Evolutionary conservation across 305 asterid genomes (phyloP).

Genomic region (Rubia peregrina): DNA sequence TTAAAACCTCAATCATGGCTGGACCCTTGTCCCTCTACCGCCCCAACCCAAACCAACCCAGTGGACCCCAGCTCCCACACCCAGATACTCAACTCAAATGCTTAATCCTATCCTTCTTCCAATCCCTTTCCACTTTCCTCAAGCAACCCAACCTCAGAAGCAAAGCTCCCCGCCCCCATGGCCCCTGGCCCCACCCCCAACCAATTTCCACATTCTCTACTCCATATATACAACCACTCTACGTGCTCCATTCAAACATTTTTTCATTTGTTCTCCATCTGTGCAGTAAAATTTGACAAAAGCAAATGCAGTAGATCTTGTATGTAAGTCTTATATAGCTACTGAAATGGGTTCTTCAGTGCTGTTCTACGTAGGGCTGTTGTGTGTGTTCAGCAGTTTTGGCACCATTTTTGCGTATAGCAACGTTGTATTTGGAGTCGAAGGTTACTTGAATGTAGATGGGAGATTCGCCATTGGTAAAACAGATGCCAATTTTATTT

Average conservation of each 20-base stretch:
- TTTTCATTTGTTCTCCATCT: too few species aligned
- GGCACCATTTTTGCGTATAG: slow-evolving; percentile 16
- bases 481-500: slow-evolving; percentile 33
- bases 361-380: slow-evolving; percentile 7
- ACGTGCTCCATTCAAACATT: background rate
- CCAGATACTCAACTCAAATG: background rate
- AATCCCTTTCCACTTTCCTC: slow-evolving; percentile 27
- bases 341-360: slow-evolving; percentile 27
- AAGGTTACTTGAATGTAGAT: slow-evolving; percentile 28
- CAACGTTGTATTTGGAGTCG: slow-evolving; percentile 5
- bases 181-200: slow-evolving; percentile 25
- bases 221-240: background rate
- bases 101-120: slow-evolving; percentile 1
- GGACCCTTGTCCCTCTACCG: background rate
- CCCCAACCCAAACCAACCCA: background rate
- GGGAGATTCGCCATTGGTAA: slow-evolving; percentile 31
- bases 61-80: background rate
- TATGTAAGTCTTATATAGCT: background rate
- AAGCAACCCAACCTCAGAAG: slow-evolving; percentile 38
- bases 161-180: slow-evolving; percentile 8
- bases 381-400: slow-evolving; percentile 11
- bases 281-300: slow-evolving; percentile 7
- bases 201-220: slow-evolving; percentile 7
- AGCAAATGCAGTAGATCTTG: slow-evolving; percentile 22
- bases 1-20: background rate